phyloP scores from a whole-genome alignment of 257 asterid genomes.

The Paulownia fortunei region DNA sequence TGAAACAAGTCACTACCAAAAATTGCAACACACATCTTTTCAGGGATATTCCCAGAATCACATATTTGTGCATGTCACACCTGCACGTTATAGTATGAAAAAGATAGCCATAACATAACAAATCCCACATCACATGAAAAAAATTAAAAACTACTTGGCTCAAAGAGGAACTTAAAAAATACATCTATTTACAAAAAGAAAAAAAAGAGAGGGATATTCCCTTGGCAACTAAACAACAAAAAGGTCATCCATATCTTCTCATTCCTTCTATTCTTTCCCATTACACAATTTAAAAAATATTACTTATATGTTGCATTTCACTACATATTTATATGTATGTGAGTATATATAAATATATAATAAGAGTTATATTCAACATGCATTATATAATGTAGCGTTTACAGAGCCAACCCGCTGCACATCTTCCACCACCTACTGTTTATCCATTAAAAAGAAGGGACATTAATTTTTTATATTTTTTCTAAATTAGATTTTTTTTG shows the following conservation, averaged over 20 bases:
- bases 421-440: too few relatives aligned
- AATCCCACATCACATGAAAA: slow-evolving; percentile 20
- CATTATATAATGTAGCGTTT: too few relatives aligned
- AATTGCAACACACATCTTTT: slow-evolving; percentile 32
- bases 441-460: not conserved
- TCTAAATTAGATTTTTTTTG: slow-evolving; percentile 21
- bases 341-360: too few relatives aligned
- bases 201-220: slow-evolving; percentile 45
- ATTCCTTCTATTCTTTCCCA: slow-evolving; percentile 31
- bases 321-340: too few relatives aligned
- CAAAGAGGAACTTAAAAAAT: slow-evolving; percentile 32
- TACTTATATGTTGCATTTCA: too few relatives aligned
- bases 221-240: slow-evolving; percentile 46
- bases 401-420: too few relatives aligned
- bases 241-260: slow-evolving; percentile 51
- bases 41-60: slow-evolving; percentile 16
- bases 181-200: slow-evolving; percentile 50
- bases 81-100: slow-evolving; percentile 26
- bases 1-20: slow-evolving; percentile 33
- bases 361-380: too few relatives aligned
- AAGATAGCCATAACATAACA: slow-evolving; percentile 23
- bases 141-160: not conserved
- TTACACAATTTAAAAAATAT: too few relatives aligned
- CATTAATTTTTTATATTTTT: not conserved
- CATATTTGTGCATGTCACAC: slow-evolving; percentile 6